phyloP scores from a whole-genome alignment of 148 eudicot species.

The Gaultheria prostrata region DNA sequence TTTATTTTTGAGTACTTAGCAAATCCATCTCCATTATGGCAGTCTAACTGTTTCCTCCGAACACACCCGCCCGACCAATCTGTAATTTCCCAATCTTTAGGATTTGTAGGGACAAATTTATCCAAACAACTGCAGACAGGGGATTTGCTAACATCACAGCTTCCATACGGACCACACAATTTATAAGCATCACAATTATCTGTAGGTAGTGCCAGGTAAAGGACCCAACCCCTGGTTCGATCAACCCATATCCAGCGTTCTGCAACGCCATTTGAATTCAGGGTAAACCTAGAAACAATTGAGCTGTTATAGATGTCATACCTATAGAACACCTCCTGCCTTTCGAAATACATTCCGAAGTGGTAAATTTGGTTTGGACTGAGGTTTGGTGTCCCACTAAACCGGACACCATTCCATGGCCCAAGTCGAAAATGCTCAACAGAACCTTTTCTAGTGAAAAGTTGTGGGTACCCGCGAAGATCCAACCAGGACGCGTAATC shows the following conservation, averaged over 20 bases:
- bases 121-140: slow-evolving; percentile 26
- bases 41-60: slow-evolving; percentile 21
- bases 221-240: not conserved
- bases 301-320: slow-evolving; percentile 10
- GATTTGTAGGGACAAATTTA: slow-evolving; percentile 23
- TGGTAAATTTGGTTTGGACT: not conserved
- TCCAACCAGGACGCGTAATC: slow-evolving; percentile 8
- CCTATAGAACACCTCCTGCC: slow-evolving; percentile 19
- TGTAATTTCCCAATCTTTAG: slow-evolving; percentile 18
- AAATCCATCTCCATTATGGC: slow-evolving; percentile 35
- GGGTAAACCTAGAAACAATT: slow-evolving; percentile 4
- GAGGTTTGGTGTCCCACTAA: slow-evolving; percentile 8
- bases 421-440: not conserved
- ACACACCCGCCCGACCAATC: slow-evolving; percentile 43
- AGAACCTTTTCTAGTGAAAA: not conserved
- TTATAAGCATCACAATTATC: no score
- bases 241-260: slow-evolving; percentile 9
- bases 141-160: slow-evolving; percentile 13
- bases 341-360: not conserved
- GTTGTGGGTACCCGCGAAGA: slow-evolving; percentile 16
- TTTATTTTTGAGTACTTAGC: slow-evolving; percentile 24
- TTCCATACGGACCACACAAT: slow-evolving; percentile 21
- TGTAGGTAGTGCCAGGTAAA: not conserved
- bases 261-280: not conserved
- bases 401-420: slow-evolving; percentile 21